Base-by-base conservation (phyloP, 768 basidiomycete genomes). In the Hygrophoropsis aurantiaca region DNA sequence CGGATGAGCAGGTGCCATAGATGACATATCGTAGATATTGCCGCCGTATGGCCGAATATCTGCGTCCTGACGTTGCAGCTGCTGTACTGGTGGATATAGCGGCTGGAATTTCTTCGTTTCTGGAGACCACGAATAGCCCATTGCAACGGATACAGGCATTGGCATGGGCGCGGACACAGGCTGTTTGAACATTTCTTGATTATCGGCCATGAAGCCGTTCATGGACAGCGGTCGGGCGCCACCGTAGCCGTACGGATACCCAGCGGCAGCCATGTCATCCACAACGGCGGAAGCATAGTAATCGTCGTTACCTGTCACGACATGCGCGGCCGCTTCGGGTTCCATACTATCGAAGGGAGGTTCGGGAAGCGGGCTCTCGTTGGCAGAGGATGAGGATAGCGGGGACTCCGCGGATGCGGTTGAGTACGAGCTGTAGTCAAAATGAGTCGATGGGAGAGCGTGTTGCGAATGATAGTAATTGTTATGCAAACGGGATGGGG, bases 281-380 rank as follows among this genome's bases (percentile, higher is more conserved):
- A 63, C 42, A 8, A 50, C 26, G 3, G 58, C 10, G 54, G 61
- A 64, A 24, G 59, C 47, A 23, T 59, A 65, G 42, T 55, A 65
- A 35, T 66, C 65, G 42, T 66, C 66, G 38, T 47, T 54, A 1
- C 40, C 55, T 3, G 49, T 54, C 19, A 52, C 57, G 51, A 58
- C 58, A 19, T 57, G 64, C 41, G 66, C 49, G 0, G 57, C 42
- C 2, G 45, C 26, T 51, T 68, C 64, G 44, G 48, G 46, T 36
- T 66, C 64, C 66, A 66, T 66, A 15, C 10, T 58, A 44, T 73
- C 70, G 50, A 70, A 51, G 51, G 58, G 58, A 5, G 65, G 59
- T 11, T 73, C 72, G 0, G 73, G 66, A 16, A 72, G 59, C 11
- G 71, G 73, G 35, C 71, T 73, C 55, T 60, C 67, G 52, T 68